Percentiles rank a stretch among this genome's conserved stretches.
Conservation (phyloP, 2,329 filamentous ascomycete species). For the Neophaeococcomyces aloes region DNA sequence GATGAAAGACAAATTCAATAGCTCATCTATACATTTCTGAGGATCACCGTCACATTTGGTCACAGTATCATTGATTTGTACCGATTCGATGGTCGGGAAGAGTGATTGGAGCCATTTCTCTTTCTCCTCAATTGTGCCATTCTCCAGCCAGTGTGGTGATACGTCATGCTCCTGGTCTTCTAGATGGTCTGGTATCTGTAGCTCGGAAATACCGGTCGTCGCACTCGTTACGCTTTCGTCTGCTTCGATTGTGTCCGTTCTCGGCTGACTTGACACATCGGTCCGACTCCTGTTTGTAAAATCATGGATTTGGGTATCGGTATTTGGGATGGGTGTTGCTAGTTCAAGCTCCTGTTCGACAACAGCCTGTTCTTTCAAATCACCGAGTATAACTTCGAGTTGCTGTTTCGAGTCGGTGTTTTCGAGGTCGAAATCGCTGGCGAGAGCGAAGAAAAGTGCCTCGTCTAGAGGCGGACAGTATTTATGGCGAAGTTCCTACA, state of each 20-base stretch:
- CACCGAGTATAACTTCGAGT: slow-evolving; percentile 43
- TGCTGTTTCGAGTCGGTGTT: slow-evolving; percentile 45
- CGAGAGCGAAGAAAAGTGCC: slow-evolving; percentile 64
- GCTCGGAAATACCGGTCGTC: slow-evolving; percentile 18
- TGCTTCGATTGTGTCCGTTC: background rate
- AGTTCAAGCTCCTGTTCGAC: slow-evolving; percentile 53
- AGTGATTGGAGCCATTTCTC: slow-evolving; percentile 53
- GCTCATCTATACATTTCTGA: slow-evolving; percentile 61
- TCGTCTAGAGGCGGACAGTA: slow-evolving; percentile 69
- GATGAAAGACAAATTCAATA: slow-evolving; percentile 70
- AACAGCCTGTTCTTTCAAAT: slow-evolving; percentile 52
- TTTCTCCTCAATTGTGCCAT: slow-evolving; percentile 45
- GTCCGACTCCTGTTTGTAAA: background rate
- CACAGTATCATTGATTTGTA: slow-evolving; percentile 57
- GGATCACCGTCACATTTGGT: slow-evolving; percentile 58
- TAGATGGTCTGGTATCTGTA: slow-evolving; percentile 6
- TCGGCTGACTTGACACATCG: slow-evolving; percentile 8
- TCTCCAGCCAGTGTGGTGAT: slow-evolving; percentile 9
- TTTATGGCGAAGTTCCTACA: slow-evolving; percentile 1
- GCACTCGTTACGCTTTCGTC: slow-evolving; percentile 17
- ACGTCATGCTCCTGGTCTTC: slow-evolving; percentile 1
- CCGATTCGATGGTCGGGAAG: slow-evolving; percentile 58
- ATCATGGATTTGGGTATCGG: background rate
- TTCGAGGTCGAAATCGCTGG: slow-evolving; percentile 59
- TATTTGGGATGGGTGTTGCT: slow-evolving; percentile 23